Evolutionary conservation across 1,139 yeast species (phyloP).

Genomic region (Lodderomyces orthopsilosis): DNA sequence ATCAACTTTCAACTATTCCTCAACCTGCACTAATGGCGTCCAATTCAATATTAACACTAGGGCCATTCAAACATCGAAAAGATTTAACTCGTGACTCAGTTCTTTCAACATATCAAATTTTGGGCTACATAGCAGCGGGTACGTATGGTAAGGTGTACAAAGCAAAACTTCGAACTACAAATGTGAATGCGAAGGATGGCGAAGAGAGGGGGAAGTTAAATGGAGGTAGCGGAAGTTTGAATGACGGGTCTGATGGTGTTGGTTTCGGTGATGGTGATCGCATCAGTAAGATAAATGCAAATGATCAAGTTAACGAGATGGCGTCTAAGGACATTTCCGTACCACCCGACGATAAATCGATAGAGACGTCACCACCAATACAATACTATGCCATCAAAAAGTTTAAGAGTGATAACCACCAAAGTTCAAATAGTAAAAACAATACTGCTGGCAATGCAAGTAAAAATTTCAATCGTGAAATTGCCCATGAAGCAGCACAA

Average conservation of each 20-base stretch:
- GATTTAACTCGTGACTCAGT: conserved; percentile 71
- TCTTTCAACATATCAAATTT: conserved; percentile 74
- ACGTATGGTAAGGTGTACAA: conserved; percentile 97
- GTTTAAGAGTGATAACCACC: conserved; percentile 87
- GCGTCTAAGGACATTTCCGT: not conserved
- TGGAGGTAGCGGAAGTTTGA: conserved; percentile 9
- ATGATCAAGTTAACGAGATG: not conserved
- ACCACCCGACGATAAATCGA: not conserved
- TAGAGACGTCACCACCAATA: conserved; percentile 8
- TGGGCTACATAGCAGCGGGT: conserved; percentile 98
- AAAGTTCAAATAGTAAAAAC: conserved; percentile 29
- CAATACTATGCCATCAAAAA: conserved; percentile 82
- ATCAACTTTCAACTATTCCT: conserved; percentile 20
- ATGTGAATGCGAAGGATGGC: conserved; percentile 1
- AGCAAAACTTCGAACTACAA: conserved; percentile 50
- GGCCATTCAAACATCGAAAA: conserved; percentile 70
- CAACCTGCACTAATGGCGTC: conserved; percentile 60
- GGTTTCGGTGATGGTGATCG: not conserved
- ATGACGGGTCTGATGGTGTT: conserved; percentile 10
- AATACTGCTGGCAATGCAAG: conserved; percentile 12
- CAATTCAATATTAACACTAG: conserved; percentile 65
- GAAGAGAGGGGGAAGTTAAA: not conserved
- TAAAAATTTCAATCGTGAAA: conserved; percentile 28
- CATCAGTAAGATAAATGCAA: not conserved
- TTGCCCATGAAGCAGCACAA: conserved; percentile 75